Conservation (phyloP, 129 eudicot species). For the Gnaphalium uliginosum region DNA sequence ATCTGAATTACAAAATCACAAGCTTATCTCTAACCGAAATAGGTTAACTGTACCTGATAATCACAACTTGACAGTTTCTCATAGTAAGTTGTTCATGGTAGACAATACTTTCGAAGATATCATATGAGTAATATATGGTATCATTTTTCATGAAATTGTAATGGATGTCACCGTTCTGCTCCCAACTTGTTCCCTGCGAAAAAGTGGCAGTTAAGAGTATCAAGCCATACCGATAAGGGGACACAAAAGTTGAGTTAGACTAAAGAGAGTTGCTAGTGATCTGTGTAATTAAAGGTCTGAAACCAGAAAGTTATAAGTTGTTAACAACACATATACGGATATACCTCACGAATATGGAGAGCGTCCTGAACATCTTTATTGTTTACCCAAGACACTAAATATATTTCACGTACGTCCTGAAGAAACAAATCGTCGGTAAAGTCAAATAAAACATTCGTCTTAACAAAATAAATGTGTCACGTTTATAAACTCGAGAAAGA, state of each 20-base stretch:
- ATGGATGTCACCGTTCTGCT: background rate
- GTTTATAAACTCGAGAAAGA: background rate
- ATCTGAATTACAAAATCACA: background rate
- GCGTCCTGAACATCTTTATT: background rate
- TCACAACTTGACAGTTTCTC: background rate
- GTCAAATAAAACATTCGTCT: background rate
- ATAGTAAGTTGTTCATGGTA: background rate
- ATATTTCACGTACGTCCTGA: background rate
- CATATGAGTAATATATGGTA: background rate
- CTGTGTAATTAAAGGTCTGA: no score
- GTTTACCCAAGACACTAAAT: background rate
- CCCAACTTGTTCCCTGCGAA: no score
- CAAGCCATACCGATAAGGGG: no score
- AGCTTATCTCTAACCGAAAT: background rate
- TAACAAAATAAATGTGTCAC: background rate
- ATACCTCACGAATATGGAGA: constrained; percentile 45
- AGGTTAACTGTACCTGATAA: background rate
- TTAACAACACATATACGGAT: no score
- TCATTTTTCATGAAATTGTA: background rate
- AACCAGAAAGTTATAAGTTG: no score
- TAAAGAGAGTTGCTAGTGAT: no score
- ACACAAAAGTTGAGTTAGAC: no score
- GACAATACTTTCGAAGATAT: background rate
- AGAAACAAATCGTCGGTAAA: background rate
- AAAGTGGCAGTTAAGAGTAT: no score